Base-by-base conservation (phyloP, 2,329 filamentous ascomycete species). In the Onygena corvina region DNA sequence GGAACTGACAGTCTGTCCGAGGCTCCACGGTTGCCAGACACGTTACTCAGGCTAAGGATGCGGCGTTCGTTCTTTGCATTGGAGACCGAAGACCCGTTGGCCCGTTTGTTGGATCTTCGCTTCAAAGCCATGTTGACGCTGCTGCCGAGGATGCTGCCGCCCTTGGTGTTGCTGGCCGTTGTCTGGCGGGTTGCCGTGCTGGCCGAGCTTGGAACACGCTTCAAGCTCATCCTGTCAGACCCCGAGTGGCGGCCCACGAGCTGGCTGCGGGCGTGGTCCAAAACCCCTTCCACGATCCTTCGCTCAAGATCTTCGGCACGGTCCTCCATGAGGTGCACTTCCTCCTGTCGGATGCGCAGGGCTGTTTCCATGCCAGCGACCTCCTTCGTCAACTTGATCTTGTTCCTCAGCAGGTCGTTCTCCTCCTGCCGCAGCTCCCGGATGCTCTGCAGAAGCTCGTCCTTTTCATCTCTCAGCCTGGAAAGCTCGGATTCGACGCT, bases 311-410 rank as follows among this genome's bases (percentile, higher is more conserved):
- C 79, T 64, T 95, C 88, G 2, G 90, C 92, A 54, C 90, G 84
- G 8, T 77, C 73, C 64, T 96, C 90, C 85, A 98, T 95, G 21
- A 84, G 76, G 40, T 86, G 80, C 52, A 98, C 79, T 68, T 96
- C 92, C 57, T 96, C 90, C 38, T 86, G 84, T 49, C 92, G 84
- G 50, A 96, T 81, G 14, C 83, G 80, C 25, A 96, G 76, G 0
- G 92, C 90, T 6, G 87, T 96, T 63, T 96, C 87, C 1, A 98
- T 76, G 6, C 87, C 86, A 3, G 88, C 89, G 0, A 98, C 82
- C 57, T 98, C 89, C 20, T 86, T 87, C 7, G 80, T 80, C 23
- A 95, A 73, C 50, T 83, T 79, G 40, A 81, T 80, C 71, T 89
- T 94, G 60, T 93, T 85, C 50, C 81, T 76, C 9, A 76, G 74